Evolutionary conservation across 176 grass and related monocot genomes (phyloP), one percentile per base, ranked within the genome.

Genomic region (Triticum timopheevii): DNA sequence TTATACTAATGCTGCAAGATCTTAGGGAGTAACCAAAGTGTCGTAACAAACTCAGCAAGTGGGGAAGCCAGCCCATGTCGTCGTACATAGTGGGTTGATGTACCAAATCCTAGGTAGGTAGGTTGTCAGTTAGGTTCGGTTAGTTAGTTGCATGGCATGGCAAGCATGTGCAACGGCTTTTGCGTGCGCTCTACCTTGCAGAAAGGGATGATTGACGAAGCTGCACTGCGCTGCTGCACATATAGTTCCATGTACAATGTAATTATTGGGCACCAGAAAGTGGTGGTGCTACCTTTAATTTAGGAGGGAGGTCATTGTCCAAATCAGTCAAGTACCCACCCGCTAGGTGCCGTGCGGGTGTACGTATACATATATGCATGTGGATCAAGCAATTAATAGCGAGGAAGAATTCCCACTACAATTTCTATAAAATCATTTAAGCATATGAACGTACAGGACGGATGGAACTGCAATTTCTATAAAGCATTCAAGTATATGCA

Each of bases 241-340:
- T 54, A 54, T 54, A 54, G 50, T 54, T 54, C 50, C 50, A 19
- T 54, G 16, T 19, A 19, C 16, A 19, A 7, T 19, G 50, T 54
- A 24, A 86, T 54, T 75, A 31, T 33, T 40, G 17, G 2, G 31
- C 72, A 54, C 71, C 61, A 77, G 28, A 72, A 84, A 79, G 38
- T 47, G 25, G 13, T 59, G 40, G 61, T 34, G 9, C 81, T 65
- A 72, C 8, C 47, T 85, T 73, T 89, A 80, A 75, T 73, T 89
- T 54, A 85, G 87, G 87, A 85, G 87, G 40, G 68, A 34, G 45
- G 87, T 89, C 87, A 89, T 73, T 73, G 38, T 80, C 87, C 24
- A 75, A 58, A 34, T 80, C 84, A 56, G 45, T 33, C 58, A 72
- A 63, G 81, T 22, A 59, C 54, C 19, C 54, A 54, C 19, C 19